Evolutionary conservation across 345 rosid genomes (phyloP).

Genomic region (Gossypium anomalum): DNA sequence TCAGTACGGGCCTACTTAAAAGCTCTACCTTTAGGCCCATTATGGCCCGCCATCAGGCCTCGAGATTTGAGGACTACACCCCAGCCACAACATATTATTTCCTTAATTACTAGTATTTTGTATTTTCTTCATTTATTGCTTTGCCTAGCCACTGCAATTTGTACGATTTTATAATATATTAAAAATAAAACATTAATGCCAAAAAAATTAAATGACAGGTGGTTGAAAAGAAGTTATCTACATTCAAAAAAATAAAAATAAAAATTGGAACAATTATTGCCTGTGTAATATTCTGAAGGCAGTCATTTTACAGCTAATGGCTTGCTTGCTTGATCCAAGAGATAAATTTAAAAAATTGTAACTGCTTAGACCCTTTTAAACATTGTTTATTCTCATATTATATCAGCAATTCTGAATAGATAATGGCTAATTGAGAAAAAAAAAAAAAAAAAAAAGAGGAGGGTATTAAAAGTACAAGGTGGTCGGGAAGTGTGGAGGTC

Average conservation of each 20-base stretch:
- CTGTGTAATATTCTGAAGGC: too few species aligned
- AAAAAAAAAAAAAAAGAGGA: too few species aligned
- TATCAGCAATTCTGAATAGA: neutral
- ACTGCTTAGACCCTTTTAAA: neutral
- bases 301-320: too few species aligned
- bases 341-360: neutral
- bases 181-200: too few species aligned
- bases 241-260: too few species aligned
- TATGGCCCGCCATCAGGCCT: neutral
- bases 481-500: conserved; percentile 23
- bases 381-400: neutral
- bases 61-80: neutral
- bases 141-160: too few species aligned
- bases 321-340: neutral
- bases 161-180: too few species aligned
- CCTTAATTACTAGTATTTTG: neutral
- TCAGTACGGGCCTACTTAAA: neutral
- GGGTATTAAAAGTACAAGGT: conserved; percentile 4
- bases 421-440: neutral
- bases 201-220: neutral
- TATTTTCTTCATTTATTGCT: neutral
- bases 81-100: neutral
- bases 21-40: neutral
- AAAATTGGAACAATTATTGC: too few species aligned
- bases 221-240: too few species aligned